A percentile compares a stretch with the other conserved stretches of the same genome.
Evolutionary conservation across 148 eudicot genomes (phyloP).

Genomic region (Cornus controversa): DNA sequence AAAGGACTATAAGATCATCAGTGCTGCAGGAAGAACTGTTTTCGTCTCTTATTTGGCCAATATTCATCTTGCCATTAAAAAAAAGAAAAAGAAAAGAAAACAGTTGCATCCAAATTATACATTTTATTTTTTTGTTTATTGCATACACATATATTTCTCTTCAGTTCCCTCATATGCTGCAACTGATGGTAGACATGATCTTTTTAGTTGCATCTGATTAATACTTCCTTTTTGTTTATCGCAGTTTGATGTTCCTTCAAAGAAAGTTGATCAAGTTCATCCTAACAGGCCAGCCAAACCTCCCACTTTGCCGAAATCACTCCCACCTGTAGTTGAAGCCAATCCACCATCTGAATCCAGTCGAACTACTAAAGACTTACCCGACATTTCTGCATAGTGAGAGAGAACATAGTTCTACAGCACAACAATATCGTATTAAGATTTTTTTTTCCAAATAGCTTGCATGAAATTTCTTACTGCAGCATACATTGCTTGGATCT

Average conservation of each 20-base stretch:
- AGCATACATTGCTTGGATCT: not conserved
- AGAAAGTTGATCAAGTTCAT: conserved; percentile 65
- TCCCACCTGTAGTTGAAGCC: conserved; percentile 25
- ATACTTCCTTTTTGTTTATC: conserved; percentile 7
- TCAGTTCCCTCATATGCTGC: not conserved
- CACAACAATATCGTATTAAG: not conserved
- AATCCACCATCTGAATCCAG: conserved; percentile 12
- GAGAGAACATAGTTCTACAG: not conserved
- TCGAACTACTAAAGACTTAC: conserved; percentile 31
- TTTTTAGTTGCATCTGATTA: not conserved
- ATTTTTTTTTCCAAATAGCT: conserved; percentile 7
- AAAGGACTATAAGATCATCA: not conserved
- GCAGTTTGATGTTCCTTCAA: conserved; percentile 84
- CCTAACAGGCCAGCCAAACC: conserved; percentile 68
- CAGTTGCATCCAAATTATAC: too few relatives aligned
- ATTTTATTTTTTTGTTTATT: not conserved
- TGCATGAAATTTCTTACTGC: not conserved
- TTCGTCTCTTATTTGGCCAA: not conserved
- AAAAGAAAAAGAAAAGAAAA: too few relatives aligned
- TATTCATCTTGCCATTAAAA: not conserved
- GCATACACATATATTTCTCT: not conserved
- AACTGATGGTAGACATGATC: not conserved
- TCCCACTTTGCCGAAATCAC: conserved; percentile 37
- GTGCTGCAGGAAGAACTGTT: not conserved
- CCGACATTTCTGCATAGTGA: conserved; percentile 51